phyloP scores from a whole-genome alignment of 2,329 filamentous ascomycete species.

The Camillea tinctor region DNA sequence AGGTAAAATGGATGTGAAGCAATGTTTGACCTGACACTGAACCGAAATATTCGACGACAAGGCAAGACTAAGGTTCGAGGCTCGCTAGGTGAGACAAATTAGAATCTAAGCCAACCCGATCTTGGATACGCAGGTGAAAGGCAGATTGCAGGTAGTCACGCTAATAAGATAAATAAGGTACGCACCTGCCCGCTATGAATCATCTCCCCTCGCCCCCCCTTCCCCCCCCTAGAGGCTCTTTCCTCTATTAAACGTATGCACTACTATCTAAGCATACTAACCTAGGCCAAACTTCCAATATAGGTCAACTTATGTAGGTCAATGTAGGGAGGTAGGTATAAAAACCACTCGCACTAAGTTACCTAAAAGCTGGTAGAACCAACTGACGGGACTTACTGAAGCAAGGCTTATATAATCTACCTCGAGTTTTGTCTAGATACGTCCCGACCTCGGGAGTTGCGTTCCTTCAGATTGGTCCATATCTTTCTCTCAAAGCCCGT shows the following conservation, averaged over 20 bases:
- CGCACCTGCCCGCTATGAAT: constrained; percentile 21
- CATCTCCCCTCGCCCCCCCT: constrained; percentile 3
- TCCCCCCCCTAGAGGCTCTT: too few species aligned
- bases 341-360: too few species aligned
- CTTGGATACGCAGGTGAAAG: constrained; percentile 13
- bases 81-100: constrained; percentile 28
- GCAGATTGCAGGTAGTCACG: constrained; percentile 25
- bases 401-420: background rate
- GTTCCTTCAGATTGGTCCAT: background rate
- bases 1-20: background rate
- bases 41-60: background rate
- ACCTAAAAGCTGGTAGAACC: too few species aligned
- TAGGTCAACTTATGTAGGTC: too few species aligned
- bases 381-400: too few species aligned
- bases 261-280: too few species aligned
- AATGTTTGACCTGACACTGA: constrained; percentile 1
- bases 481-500: too few species aligned
- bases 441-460: too few species aligned
- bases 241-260: too few species aligned
- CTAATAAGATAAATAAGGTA: constrained; percentile 17
- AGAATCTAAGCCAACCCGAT: constrained; percentile 22
- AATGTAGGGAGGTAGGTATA: too few species aligned
- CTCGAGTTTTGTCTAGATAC: background rate
- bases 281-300: too few species aligned
- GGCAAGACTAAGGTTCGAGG: constrained; percentile 13